Evolutionary conservation across 176 grass and related monocot genomes (phyloP), one percentile per base, ranked within the genome.

Genomic region (Thalia dealbata): DNA sequence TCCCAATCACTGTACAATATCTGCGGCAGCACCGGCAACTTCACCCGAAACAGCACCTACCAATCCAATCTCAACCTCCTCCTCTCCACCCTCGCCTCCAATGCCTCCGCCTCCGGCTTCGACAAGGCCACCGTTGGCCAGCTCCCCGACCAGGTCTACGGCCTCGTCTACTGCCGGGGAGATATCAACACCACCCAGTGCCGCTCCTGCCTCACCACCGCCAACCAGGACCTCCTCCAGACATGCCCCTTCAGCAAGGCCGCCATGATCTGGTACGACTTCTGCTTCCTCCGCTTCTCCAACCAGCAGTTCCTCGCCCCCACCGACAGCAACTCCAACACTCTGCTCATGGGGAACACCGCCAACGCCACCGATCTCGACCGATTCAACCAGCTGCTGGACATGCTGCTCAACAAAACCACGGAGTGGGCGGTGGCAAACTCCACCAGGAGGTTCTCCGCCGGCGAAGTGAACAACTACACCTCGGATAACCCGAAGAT

Each of bases 221-320:
- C 80, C n/a, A 73, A 79, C 6, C 18, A 58, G 52, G 80, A 86
- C 42, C 61, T 84, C 10, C 44, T 3, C 4, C 44, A 28, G 60
- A 42, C 56, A 41, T 91, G 89, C 72, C 58, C 69, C 2, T 70
- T 72, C 62, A 38, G 61, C 56, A 69, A 75, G 65, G 73, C 51
- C 16, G 85, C 77, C 52, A 14, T 69, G 25, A 58, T 84, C 19
- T 75, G 76, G 70, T 71, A 85, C 27, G 78, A 85, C n/a, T 59
- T 70, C 18, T 88, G 89, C 75, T 41, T 78, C 67, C 74, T 88
- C 46, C 48, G 82, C 71, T 92, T 81, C 82, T 82, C 75, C 21
- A 67, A 82, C 14, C 6, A 63, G 7, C 52, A 69, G 27, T 86
- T 89, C 76, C 41, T 78, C 21, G 1, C 9, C 61, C 23, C 61